phyloP scores from a whole-genome alignment of 495 filamentous ascomycete genomes.

The Talaromyces ruber region DNA sequence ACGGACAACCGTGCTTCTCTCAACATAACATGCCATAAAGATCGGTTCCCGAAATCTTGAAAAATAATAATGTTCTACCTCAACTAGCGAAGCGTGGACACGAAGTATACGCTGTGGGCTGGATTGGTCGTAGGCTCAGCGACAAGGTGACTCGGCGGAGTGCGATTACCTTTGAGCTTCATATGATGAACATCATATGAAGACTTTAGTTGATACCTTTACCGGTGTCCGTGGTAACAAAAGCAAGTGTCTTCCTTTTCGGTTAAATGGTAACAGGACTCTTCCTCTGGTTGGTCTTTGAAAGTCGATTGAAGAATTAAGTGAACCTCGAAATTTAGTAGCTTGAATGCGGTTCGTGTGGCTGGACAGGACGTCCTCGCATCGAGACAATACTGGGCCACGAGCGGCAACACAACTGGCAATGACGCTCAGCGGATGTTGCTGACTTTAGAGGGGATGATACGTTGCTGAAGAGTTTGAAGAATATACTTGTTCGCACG shows the following conservation, averaged over 20 bases:
- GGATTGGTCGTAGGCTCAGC: background rate
- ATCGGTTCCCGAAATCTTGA: too few species aligned
- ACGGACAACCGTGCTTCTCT: too few species aligned
- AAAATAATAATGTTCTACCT: too few species aligned
- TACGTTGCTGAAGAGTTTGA: background rate
- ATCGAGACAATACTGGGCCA: background rate
- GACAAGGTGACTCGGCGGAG: background rate
- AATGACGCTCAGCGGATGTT: background rate
- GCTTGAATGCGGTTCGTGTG: background rate
- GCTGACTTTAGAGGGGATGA: background rate
- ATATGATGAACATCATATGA: too few species aligned
- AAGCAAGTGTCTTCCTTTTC: background rate
- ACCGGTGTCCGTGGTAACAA: background rate
- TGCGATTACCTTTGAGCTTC: conserved; percentile 1
- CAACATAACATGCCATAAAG: too few species aligned
- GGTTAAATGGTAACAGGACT: background rate
- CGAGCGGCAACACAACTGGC: background rate
- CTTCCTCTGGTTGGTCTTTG: background rate
- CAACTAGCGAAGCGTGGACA: background rate
- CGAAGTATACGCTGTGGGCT: conserved; percentile 1
- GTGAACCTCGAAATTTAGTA: background rate
- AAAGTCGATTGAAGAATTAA: background rate
- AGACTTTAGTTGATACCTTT: background rate
- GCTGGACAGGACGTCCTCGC: background rate
- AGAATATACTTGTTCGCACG: background rate